Percentiles rank a stretch among this genome's conserved stretches.
phyloP scores from a whole-genome alignment of 2,329 filamentous ascomycete species.

The Fusarium brachygibbosum region DNA sequence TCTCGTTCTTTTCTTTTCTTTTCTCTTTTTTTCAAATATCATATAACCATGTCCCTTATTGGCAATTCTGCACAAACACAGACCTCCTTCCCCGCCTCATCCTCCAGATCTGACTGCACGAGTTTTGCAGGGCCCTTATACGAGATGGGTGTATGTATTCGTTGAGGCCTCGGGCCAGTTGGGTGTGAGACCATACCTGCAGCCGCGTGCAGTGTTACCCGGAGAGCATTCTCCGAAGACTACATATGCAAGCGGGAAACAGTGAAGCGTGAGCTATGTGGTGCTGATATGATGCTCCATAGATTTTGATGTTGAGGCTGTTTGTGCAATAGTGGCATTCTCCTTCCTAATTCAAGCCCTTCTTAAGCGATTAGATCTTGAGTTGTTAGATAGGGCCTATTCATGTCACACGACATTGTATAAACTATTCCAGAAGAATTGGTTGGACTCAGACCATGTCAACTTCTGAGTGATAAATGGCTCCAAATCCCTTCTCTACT shows the following conservation, averaged over 20 bases:
- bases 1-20: not conserved
- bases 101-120: not conserved
- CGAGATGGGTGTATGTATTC: slow-evolving; percentile 1
- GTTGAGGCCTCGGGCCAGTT: not conserved
- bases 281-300: not conserved
- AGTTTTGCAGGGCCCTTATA: slow-evolving; percentile 6
- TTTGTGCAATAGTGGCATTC: not conserved
- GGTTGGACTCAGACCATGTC: too few relatives aligned
- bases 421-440: not conserved
- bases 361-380: not conserved
- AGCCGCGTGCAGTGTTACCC: slow-evolving; percentile 1
- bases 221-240: not conserved
- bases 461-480: not conserved
- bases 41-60: not conserved
- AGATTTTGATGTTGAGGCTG: not conserved
- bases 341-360: not conserved
- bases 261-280: not conserved
- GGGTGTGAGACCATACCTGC: slow-evolving; percentile 17
- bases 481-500: not conserved
- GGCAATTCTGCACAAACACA: slow-evolving; percentile 17
- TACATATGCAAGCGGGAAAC: not conserved
- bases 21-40: not conserved
- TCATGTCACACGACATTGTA: not conserved
- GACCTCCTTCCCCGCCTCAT: slow-evolving; percentile 1
- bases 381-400: not conserved